phyloP scores from a whole-genome alignment of 2,329 filamentous ascomycete species.

The Macroventuria anomochaeta region DNA sequence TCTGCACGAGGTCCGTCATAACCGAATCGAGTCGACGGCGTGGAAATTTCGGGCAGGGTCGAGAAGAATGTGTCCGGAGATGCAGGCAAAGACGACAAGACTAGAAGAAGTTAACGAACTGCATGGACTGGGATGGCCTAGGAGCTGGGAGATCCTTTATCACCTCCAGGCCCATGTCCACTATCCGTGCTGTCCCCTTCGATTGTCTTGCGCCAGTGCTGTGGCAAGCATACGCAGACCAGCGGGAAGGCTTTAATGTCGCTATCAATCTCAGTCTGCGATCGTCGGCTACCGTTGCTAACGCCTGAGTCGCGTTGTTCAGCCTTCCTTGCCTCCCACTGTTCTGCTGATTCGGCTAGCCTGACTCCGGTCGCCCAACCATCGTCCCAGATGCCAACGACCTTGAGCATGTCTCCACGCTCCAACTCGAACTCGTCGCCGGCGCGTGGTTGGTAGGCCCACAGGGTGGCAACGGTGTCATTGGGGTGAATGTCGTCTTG shows the following conservation, averaged over 20 bases:
- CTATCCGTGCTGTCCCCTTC: conserved; percentile 71
- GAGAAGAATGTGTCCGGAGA: conserved; percentile 20
- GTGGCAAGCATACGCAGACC: conserved; percentile 92
- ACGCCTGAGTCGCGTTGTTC: conserved; percentile 91
- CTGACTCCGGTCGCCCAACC: conserved; percentile 96
- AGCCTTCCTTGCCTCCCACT: conserved; percentile 80
- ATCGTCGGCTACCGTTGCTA: conserved; percentile 71
- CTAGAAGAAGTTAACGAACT: conserved; percentile 39
- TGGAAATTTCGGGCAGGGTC: conserved; percentile 2
- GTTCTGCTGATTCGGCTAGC: conserved; percentile 81
- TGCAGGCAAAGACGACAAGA: conserved; percentile 28
- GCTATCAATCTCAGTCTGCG: conserved; percentile 56
- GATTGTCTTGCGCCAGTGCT: conserved; percentile 96
- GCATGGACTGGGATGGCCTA: conserved; percentile 22
- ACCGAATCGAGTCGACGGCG: not conserved
- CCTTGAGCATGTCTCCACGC: conserved; percentile 96
- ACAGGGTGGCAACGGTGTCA: conserved; percentile 87
- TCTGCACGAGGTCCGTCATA: conserved; percentile 7
- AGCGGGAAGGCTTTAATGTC: conserved; percentile 98
- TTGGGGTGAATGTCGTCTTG: conserved; percentile 93
- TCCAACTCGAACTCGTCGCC: conserved; percentile 92
- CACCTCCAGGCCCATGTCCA: conserved; percentile 44
- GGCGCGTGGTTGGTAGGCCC: conserved; percentile 95
- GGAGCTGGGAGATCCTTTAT: conserved; percentile 40
- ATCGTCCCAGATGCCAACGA: conserved; percentile 98